Evolutionary conservation across 2,329 filamentous ascomycete genomes (phyloP).

Genomic region (Ascosphaera aggregata): DNA sequence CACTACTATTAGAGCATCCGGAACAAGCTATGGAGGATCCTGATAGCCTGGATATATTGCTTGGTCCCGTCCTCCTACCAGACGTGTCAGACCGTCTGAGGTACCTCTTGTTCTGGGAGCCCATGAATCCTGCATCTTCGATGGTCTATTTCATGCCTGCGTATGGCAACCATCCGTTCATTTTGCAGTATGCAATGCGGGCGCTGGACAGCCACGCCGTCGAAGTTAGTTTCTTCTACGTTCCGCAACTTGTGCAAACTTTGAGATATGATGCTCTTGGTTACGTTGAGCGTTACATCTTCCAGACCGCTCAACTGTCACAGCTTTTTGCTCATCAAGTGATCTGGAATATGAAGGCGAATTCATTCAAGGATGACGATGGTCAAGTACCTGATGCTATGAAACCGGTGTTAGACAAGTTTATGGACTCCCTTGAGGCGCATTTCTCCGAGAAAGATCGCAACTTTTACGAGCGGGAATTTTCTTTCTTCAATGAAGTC

Average conservation of each 20-base stretch:
- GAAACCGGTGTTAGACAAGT: constrained; percentile 79
- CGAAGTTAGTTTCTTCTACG: constrained; percentile 98
- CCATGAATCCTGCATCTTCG: constrained; percentile 79
- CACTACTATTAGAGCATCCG: constrained; percentile 58
- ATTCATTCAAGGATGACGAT: constrained; percentile 93
- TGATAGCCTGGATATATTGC: constrained; percentile 58
- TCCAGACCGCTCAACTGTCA: constrained; percentile 94
- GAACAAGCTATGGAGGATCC: constrained; percentile 62
- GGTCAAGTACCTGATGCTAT: constrained; percentile 73
- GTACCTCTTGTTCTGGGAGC: constrained; percentile 82
- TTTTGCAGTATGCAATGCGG: constrained; percentile 92
- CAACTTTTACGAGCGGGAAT: constrained; percentile 81
- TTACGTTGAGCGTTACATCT: constrained; percentile 88
- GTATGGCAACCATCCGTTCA: constrained; percentile 75
- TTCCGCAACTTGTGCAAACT: constrained; percentile 91
- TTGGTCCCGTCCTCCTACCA: constrained; percentile 50
- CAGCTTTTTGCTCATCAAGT: constrained; percentile 97
- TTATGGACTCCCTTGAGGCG: constrained; percentile 61
- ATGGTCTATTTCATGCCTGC: constrained; percentile 82
- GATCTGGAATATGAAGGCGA: constrained; percentile 99
- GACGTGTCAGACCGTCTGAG: constrained; percentile 74
- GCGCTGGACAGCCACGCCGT: constrained; percentile 82
- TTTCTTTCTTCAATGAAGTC: constrained; percentile 94
- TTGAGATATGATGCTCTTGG: constrained; percentile 80
- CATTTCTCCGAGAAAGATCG: constrained; percentile 62